Conservation (phyloP, 192 early-diverging fungal genomes). For the Pilaira anomala region DNA sequence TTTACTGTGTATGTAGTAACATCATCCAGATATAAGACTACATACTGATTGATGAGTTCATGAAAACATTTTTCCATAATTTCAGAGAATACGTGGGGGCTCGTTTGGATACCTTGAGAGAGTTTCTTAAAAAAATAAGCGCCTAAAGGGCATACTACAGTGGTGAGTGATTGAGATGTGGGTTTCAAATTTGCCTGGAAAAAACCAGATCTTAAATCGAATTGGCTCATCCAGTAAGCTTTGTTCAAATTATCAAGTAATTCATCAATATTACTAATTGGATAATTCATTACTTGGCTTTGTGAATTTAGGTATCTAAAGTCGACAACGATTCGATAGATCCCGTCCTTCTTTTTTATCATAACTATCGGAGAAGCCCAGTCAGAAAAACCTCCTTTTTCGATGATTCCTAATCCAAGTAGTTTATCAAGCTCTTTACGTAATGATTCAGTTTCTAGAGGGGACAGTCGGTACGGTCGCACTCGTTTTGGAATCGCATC, state of each 20-base stretch:
- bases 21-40: conserved; percentile 43
- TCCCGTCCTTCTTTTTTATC: conserved; percentile 2
- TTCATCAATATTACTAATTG: too few relatives aligned
- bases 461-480: not conserved
- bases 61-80: conserved; percentile 8
- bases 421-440: not conserved
- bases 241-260: conserved; percentile 32
- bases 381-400: too few relatives aligned
- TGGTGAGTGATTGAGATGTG: conserved; percentile 39
- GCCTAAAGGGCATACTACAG: conserved; percentile 24
- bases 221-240: conserved; percentile 37
- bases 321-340: conserved; percentile 22
- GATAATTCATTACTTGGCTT: too few relatives aligned
- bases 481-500: not conserved
- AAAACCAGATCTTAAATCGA: conserved; percentile 47
- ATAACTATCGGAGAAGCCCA: conserved; percentile 12
- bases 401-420: conserved; percentile 1
- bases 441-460: not conserved
- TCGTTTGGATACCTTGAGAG: conserved; percentile 30
- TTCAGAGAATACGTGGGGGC: conserved; percentile 7
- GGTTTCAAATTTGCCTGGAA: conserved; percentile 39
- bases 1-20: conserved; percentile 33
- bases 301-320: too few relatives aligned
- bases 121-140: conserved; percentile 22
- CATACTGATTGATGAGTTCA: not conserved